Conservation (phyloP, 208 protist genomes). For the Leishmania amazonensis region DNA sequence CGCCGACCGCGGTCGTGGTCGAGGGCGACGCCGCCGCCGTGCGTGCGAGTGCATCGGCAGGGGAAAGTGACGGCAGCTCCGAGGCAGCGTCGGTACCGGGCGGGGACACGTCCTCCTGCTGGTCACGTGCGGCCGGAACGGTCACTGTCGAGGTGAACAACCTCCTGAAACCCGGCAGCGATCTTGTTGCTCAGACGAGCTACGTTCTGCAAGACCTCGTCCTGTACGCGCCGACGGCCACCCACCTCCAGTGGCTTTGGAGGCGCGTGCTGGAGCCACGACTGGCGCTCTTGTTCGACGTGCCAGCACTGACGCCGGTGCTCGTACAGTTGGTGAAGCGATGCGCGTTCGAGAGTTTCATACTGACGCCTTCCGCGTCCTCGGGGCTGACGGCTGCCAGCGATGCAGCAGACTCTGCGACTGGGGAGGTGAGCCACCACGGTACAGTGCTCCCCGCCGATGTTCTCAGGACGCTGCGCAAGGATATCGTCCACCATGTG, state of each 20-base stretch:
- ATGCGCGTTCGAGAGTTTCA: conserved; percentile 58
- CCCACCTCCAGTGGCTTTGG: conserved; percentile 77
- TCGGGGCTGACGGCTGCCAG: neutral
- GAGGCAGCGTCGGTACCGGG: conserved; percentile 7
- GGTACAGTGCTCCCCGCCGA: conserved; percentile 54
- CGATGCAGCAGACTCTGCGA: neutral
- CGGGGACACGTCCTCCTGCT: conserved; percentile 44
- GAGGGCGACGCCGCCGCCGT: conserved; percentile 40
- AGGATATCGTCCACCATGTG: conserved; percentile 52
- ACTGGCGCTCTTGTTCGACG: conserved; percentile 48
- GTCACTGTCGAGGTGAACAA: conserved; percentile 48
- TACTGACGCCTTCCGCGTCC: conserved; percentile 7
- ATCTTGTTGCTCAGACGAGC: conserved; percentile 43
- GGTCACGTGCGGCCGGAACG: conserved; percentile 60
- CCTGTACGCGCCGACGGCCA: conserved; percentile 70
- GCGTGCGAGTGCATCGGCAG: neutral
- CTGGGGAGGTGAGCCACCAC: conserved; percentile 28
- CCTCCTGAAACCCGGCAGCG: conserved; percentile 53
- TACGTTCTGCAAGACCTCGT: conserved; percentile 85
- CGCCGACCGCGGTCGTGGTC: conserved; percentile 43
- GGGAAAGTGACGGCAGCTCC: neutral
- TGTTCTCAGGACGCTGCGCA: conserved; percentile 42
- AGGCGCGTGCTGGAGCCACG: conserved; percentile 42
- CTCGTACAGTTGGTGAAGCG: conserved; percentile 70
- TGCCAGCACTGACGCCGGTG: conserved; percentile 44